Conservation (phyloP, 805 yeast species). For the Wickerhamomyces alni region DNA sequence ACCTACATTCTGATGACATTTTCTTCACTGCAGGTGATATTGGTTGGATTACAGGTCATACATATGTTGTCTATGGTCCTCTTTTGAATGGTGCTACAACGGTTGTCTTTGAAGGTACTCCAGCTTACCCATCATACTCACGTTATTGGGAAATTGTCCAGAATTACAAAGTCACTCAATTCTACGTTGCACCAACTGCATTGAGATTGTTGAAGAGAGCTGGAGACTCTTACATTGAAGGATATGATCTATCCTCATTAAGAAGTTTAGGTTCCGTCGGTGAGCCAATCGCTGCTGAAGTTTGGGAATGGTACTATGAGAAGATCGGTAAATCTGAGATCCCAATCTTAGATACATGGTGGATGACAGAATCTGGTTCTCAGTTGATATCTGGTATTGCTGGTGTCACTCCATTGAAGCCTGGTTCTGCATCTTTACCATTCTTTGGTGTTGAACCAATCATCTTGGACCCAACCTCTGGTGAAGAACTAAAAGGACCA, state of each 20-base stretch:
- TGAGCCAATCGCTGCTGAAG: constrained; percentile 96
- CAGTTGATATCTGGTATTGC: constrained; percentile 76
- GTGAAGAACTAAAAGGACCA: constrained; percentile 60
- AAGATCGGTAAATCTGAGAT: constrained; percentile 62
- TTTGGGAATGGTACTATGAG: constrained; percentile 99
- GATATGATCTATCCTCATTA: constrained; percentile 77
- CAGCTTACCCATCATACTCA: constrained; percentile 92
- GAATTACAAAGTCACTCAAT: constrained; percentile 86
- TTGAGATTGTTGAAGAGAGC: constrained; percentile 85
- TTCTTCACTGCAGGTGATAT: constrained; percentile 97
- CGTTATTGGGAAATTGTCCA: constrained; percentile 97
- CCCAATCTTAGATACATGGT: constrained; percentile 76
- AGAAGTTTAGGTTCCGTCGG: constrained; percentile 96
- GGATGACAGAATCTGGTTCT: constrained; percentile 88
- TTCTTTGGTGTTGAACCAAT: constrained; percentile 75
- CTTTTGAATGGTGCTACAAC: constrained; percentile 83
- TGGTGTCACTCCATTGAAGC: constrained; percentile 72
- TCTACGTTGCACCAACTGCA: constrained; percentile 98
- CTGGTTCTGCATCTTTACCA: constrained; percentile 82
- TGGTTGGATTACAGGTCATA: constrained; percentile 99
- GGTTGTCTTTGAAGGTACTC: constrained; percentile 94
- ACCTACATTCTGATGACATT: constrained; percentile 81
- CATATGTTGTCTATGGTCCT: constrained; percentile 94
- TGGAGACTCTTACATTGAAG: constrained; percentile 77
- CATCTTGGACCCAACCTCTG: constrained; percentile 69